Percentiles rank a stretch among this genome's conserved stretches.
phyloP scores from a whole-genome alignment of 176 grass and related monocot genomes.

The Zoysia japonica region DNA sequence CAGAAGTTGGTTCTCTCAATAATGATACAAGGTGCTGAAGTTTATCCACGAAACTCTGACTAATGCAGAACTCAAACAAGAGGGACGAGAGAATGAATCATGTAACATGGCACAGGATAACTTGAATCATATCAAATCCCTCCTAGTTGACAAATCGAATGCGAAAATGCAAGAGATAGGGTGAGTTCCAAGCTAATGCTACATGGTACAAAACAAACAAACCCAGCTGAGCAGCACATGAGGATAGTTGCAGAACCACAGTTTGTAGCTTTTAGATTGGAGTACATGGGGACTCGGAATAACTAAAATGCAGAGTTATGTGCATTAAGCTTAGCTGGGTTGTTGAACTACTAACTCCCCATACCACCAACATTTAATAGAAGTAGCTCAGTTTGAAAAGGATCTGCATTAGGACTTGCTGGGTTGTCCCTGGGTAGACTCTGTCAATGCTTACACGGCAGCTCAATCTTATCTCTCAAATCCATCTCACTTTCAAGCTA shows the following conservation, averaged over 20 bases:
- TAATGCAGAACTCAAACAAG: neutral
- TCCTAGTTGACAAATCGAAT: slow-evolving; percentile 20
- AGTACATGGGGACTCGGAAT: neutral
- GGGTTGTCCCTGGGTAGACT: neutral
- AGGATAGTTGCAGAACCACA: neutral
- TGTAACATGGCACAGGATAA: slow-evolving; percentile 3
- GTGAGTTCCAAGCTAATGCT: neutral
- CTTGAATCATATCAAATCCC: slow-evolving; percentile 29
- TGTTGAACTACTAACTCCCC: slow-evolving; percentile 40
- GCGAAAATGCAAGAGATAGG: slow-evolving; percentile 25
- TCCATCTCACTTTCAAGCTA: slow-evolving; percentile 14
- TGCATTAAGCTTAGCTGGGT: slow-evolving; percentile 14
- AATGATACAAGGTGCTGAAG: slow-evolving; percentile 30
- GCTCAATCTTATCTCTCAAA: slow-evolving; percentile 16
- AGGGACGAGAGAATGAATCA: slow-evolving; percentile 13
- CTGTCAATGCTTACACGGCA: slow-evolving; percentile 22
- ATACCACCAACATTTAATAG: slow-evolving; percentile 25
- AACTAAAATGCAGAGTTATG: neutral
- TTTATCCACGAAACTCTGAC: slow-evolving; percentile 1
- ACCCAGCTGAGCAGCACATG: slow-evolving; percentile 16
- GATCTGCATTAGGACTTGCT: too few species aligned
- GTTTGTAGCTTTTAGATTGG: slow-evolving; percentile 10
- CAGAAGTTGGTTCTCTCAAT: slow-evolving; percentile 8
- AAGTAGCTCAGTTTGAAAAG: neutral
- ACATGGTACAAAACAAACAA: neutral